Percentiles rank a stretch among this genome's conserved stretches.
phyloP scores from a whole-genome alignment of 441 rosid species.

The Manihot esculenta region DNA sequence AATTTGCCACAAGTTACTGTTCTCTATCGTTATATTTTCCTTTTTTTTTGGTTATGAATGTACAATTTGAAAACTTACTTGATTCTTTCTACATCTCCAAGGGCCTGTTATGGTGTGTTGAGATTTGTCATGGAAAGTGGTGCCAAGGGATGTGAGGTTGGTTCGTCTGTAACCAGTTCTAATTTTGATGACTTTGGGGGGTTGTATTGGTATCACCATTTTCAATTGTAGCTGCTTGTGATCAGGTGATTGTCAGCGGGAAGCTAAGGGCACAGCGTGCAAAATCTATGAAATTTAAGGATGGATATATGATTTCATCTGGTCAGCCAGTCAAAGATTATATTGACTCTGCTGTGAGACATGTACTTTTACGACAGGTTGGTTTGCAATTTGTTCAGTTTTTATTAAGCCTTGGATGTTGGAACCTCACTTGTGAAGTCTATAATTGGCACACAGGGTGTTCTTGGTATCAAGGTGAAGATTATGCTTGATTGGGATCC shows the following conservation, averaged over 20 bases:
- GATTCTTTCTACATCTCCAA: neutral
- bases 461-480: conserved; percentile 55
- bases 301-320: too few relatives aligned
- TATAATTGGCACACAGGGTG: conserved; percentile 42
- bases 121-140: conserved; percentile 74
- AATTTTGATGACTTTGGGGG: too few relatives aligned
- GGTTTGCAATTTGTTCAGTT: neutral
- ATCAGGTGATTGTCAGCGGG: conserved; percentile 59
- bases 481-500: conserved; percentile 81
- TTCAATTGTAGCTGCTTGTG: neutral
- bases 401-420: too few relatives aligned
- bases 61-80: neutral
- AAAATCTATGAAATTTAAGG: conserved; percentile 52
- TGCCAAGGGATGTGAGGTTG: conserved; percentile 78
- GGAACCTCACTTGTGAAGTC: neutral
- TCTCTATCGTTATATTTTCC: too few relatives aligned
- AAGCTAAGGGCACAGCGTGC: conserved; percentile 67
- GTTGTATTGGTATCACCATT: neutral
- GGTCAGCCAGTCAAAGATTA: too few relatives aligned
- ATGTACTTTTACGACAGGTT: conserved; percentile 68
- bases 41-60: too few relatives aligned
- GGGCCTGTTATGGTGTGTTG: conserved; percentile 75
- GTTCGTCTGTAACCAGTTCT: conserved; percentile 23
- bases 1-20: too few relatives aligned
- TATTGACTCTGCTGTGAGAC: conserved; percentile 23